These are phyloP conservation scores for Sapria himalayana DNA, from an alignment of 345 rosid genomes.

Conservation along the genomic window DNA sequence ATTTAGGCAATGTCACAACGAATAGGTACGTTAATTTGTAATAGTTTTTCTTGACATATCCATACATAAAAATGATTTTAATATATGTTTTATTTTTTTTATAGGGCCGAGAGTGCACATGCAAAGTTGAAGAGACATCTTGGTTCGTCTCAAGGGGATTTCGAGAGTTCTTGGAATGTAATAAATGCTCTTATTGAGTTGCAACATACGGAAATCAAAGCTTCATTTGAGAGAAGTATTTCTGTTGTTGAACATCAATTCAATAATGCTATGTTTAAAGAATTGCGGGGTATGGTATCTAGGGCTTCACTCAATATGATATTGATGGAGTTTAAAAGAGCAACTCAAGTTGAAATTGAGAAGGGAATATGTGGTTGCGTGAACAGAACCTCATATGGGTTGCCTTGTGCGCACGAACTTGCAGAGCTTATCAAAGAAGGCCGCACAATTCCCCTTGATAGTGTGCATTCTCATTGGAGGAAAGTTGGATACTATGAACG, in stretches of 20 bases:
- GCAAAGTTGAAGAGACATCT: constrained; percentile 7
- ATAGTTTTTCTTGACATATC: no score
- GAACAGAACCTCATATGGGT: constrained; percentile 6
- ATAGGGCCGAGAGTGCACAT: constrained; percentile 8
- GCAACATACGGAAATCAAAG: constrained; percentile 6
- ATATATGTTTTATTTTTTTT: no score
- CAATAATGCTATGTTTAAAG: constrained; percentile 5
- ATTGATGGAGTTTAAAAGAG: constrained; percentile 4
- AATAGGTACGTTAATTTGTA: constrained; percentile 9
- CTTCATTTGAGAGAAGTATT: constrained; percentile 9
- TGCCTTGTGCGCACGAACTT: constrained; percentile 11
- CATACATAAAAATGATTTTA: no score
- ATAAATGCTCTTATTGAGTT: constrained; percentile 5
- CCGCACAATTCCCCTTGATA: constrained; percentile 5
- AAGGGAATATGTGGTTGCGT: constrained; percentile 7
- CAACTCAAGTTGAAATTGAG: constrained; percentile 1
- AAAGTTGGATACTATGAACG: no score
- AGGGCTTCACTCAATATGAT: constrained; percentile 6
- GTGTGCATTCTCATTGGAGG: constrained; percentile 7
- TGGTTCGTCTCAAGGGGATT: constrained; percentile 3
- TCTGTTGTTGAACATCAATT: constrained; percentile 7
- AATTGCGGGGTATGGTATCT: constrained; percentile 7
- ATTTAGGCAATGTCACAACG: constrained; percentile 7
- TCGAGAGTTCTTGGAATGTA: constrained; percentile 6
- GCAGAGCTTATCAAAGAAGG: constrained; percentile 4